Conservation (phyloP, 2,329 filamentous ascomycete species). For the Ophiostoma piceae region DNA sequence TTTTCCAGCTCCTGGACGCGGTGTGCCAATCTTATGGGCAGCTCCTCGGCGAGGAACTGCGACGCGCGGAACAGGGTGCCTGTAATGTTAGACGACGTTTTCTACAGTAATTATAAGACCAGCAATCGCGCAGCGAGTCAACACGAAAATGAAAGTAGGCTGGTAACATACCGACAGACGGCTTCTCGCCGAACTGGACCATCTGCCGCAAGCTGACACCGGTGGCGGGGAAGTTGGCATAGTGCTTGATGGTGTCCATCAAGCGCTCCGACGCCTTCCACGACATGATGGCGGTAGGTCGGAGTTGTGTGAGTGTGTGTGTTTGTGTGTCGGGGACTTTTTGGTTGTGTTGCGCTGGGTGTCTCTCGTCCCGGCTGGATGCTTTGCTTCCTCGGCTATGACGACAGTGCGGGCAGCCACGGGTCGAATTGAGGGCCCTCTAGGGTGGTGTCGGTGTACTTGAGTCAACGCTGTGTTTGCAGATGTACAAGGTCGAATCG, state of each 20-base stretch:
- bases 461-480: slow-evolving; percentile 8
- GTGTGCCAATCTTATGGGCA: slow-evolving; percentile 93
- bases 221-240: slow-evolving; percentile 93
- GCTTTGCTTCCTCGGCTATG: slow-evolving; percentile 15
- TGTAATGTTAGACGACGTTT: slow-evolving; percentile 34
- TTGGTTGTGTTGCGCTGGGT: background rate
- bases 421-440: background rate
- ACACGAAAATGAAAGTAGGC: background rate
- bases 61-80: slow-evolving; percentile 95
- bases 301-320: background rate
- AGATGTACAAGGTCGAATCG: slow-evolving; percentile 10
- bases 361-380: background rate
- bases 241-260: slow-evolving; percentile 97
- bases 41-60: slow-evolving; percentile 96
- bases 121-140: background rate
- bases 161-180: slow-evolving; percentile 67
- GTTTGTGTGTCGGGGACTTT: background rate
- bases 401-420: slow-evolving; percentile 17
- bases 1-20: slow-evolving; percentile 90
- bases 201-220: slow-evolving; percentile 96
- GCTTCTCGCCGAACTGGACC: slow-evolving; percentile 96
- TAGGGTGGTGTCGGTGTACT: background rate
- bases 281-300: slow-evolving; percentile 60
- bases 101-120: background rate
- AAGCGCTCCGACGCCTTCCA: slow-evolving; percentile 87